Percentiles rank a stretch among this genome's conserved stretches.
Evolutionary conservation across 2,329 filamentous ascomycete genomes (phyloP).

Genomic region (Cladosporium colombiae): DNA sequence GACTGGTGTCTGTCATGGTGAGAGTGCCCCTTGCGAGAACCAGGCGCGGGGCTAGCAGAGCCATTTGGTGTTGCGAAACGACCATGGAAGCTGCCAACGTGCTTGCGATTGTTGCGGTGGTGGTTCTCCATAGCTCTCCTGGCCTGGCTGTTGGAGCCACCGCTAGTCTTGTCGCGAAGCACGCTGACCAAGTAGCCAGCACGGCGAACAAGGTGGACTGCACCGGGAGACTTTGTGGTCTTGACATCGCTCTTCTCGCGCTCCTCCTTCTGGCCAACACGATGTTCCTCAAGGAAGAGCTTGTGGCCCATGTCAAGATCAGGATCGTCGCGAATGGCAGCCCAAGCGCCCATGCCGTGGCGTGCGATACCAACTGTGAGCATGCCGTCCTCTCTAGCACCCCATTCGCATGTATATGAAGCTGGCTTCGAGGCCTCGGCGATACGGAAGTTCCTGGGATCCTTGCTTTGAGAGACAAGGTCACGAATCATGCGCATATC

Average conservation of each 20-base stretch:
- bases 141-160: constrained; percentile 66
- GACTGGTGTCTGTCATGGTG: constrained; percentile 35
- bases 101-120: constrained; percentile 90
- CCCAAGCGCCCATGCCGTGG: constrained; percentile 95
- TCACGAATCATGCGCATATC: constrained; percentile 84
- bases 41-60: constrained; percentile 71
- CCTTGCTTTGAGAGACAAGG: constrained; percentile 63
- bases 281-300: constrained; percentile 94
- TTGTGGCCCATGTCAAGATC: constrained; percentile 86
- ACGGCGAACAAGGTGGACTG: constrained; percentile 91
- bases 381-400: constrained; percentile 93
- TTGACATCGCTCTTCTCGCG: constrained; percentile 72
- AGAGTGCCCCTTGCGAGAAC: constrained; percentile 38
- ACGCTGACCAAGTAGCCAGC: constrained; percentile 96
- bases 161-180: constrained; percentile 74
- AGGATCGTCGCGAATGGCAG: constrained; percentile 85
- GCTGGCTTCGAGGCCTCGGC: constrained; percentile 90
- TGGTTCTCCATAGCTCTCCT: constrained; percentile 87
- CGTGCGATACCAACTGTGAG: constrained; percentile 88
- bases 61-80: constrained; percentile 59
- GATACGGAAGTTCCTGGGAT: constrained; percentile 80
- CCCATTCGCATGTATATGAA: constrained; percentile 90
- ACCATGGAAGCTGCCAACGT: constrained; percentile 56
- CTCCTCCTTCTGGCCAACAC: constrained; percentile 97
- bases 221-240: constrained; percentile 86